phyloP scores from a whole-genome alignment of 2,329 filamentous ascomycete species.

The Monosporascus sp. region DNA sequence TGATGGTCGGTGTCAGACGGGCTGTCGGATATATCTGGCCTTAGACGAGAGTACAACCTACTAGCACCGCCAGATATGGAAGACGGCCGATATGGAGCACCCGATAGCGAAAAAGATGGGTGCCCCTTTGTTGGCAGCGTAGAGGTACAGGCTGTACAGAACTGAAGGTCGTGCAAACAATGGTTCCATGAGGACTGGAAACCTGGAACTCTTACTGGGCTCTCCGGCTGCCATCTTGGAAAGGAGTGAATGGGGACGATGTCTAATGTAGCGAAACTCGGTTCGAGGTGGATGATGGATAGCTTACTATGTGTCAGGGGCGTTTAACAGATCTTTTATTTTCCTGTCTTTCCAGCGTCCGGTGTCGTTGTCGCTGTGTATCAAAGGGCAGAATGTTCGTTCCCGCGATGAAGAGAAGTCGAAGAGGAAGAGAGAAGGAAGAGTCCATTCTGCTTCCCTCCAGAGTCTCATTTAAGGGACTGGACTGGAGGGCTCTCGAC shows the following conservation, averaged over 20 bases:
- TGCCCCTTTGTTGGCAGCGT: constrained; percentile 49
- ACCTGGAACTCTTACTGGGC: constrained; percentile 1
- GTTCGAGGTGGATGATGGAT: too few species aligned
- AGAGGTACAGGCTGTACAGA: constrained; percentile 36
- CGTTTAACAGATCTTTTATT: too few species aligned
- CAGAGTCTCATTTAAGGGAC: too few species aligned
- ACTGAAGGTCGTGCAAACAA: background rate
- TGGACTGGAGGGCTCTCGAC: too few species aligned
- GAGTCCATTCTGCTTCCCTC: too few species aligned
- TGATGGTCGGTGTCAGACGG: constrained; percentile 16
- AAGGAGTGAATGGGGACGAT: background rate
- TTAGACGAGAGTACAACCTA: constrained; percentile 13
- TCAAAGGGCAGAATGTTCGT: too few species aligned
- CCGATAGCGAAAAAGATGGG: constrained; percentile 48
- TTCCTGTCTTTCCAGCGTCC: too few species aligned
- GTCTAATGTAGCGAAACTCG: too few species aligned
- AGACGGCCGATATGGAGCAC: constrained; percentile 39
- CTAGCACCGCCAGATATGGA: constrained; percentile 50
- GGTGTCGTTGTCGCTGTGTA: too few species aligned
- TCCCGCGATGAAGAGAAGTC: too few species aligned
- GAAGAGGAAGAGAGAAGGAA: too few species aligned
- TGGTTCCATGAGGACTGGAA: background rate
- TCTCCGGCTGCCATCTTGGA: constrained; percentile 3
- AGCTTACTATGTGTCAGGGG: too few species aligned
- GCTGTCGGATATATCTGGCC: background rate